Percentiles rank a stretch among this genome's conserved stretches.
Conservation (phyloP, 352 stramenopile genomes). For the Phytophthora uliginosa region DNA sequence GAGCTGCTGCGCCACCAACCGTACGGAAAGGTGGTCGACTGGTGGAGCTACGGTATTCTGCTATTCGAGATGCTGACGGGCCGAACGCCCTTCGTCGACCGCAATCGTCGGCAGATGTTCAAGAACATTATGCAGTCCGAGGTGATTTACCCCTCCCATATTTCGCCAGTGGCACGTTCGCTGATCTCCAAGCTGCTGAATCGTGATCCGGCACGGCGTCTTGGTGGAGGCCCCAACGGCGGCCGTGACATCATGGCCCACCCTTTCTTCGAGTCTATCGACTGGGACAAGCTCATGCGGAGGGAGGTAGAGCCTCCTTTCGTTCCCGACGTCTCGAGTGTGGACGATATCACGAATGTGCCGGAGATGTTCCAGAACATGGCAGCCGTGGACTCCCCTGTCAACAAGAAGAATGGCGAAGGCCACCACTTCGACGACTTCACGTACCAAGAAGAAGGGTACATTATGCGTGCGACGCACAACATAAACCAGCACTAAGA, state of each 20-base stretch:
- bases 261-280: conserved; percentile 86
- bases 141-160: conserved; percentile 91
- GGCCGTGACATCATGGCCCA: conserved; percentile 91
- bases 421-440: conserved; percentile 93
- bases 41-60: conserved; percentile 92
- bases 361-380: conserved; percentile 93
- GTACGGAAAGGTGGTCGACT: conserved; percentile 92
- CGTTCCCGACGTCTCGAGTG: conserved; percentile 78
- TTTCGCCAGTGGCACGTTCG: conserved; percentile 75
- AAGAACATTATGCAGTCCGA: conserved; percentile 94
- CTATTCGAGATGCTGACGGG: conserved; percentile 93
- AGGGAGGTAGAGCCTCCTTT: conserved; percentile 90
- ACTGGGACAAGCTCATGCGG: conserved; percentile 89
- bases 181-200: conserved; percentile 94
- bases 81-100: conserved; percentile 89
- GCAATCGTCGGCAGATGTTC: conserved; percentile 91
- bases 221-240: conserved; percentile 92
- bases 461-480: conserved; percentile 52
- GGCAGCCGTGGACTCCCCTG: conserved; percentile 87
- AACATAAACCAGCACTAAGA: conserved; percentile 33
- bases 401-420: conserved; percentile 89
- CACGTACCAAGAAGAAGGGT: conserved; percentile 89
- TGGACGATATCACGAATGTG: conserved; percentile 91
- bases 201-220: conserved; percentile 93
- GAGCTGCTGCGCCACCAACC: conserved; percentile 87